Conservation (phyloP, 2,329 filamentous ascomycete species). For the Paracamarosporium sp. region DNA sequence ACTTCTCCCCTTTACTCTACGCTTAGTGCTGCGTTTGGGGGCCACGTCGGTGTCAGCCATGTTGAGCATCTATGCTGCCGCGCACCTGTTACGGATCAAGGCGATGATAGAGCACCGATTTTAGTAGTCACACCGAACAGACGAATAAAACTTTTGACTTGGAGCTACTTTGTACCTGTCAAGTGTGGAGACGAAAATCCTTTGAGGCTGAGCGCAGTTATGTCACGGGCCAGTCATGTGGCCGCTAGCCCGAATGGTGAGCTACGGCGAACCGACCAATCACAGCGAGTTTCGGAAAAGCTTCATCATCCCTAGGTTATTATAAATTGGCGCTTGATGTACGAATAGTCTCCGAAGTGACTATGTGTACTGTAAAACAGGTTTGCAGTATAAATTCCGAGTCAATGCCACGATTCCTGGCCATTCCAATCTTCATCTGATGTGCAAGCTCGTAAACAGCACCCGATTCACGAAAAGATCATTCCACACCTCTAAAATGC, state of each 20-base stretch:
- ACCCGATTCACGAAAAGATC: conserved; percentile 15
- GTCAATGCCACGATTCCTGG: conserved; percentile 11
- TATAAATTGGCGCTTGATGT: neutral
- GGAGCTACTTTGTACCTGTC: conserved; percentile 7
- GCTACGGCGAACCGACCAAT: conserved; percentile 23
- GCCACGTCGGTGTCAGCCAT: conserved; percentile 15
- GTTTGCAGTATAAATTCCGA: conserved; percentile 12
- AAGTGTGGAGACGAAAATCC: conserved; percentile 5
- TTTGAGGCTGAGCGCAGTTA: neutral
- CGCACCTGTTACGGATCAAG: conserved; percentile 7
- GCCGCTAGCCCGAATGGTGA: conserved; percentile 19
- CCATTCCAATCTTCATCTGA: conserved; percentile 1
- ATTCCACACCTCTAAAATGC: conserved; percentile 25
- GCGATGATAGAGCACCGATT: conserved; percentile 10
- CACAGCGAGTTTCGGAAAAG: conserved; percentile 7
- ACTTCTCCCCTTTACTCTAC: conserved; percentile 21
- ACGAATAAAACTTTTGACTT: conserved; percentile 16
- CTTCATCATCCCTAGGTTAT: conserved; percentile 7
- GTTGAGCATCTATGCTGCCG: conserved; percentile 12
- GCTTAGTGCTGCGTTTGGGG: conserved; percentile 17
- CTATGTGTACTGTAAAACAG: neutral
- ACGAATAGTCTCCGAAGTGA: neutral
- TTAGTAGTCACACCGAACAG: conserved; percentile 17
- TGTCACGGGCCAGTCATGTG: conserved; percentile 1
- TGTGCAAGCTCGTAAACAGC: conserved; percentile 6